Evolutionary conservation across 1,284 basidiomycete genomes (phyloP).

Genomic region (Singerocomus rubriflavus): DNA sequence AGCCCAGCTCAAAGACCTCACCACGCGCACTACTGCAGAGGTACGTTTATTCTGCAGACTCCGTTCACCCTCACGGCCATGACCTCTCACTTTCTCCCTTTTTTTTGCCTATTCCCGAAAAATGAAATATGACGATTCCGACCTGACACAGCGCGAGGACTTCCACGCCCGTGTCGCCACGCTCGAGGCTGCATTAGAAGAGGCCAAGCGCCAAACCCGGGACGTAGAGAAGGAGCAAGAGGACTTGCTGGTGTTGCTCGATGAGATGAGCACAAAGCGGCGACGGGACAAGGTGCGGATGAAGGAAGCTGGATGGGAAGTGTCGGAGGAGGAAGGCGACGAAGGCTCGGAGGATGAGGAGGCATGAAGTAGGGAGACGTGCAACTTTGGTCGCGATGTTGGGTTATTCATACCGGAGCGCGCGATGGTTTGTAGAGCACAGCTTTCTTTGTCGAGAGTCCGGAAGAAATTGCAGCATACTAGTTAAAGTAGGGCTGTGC

Average conservation of each 20-base stretch:
- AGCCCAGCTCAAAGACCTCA: constrained; percentile 45
- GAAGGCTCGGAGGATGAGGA: constrained; percentile 25
- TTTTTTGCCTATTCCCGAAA: not conserved
- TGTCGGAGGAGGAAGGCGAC: constrained; percentile 72
- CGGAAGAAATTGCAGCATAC: too few species aligned
- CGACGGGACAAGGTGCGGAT: constrained; percentile 79
- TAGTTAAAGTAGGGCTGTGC: too few species aligned
- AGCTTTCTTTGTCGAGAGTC: too few species aligned
- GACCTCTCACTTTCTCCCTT: not conserved
- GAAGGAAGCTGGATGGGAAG: constrained; percentile 73
- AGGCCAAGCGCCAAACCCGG: constrained; percentile 60
- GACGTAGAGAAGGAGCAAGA: constrained; percentile 95
- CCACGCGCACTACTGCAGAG: constrained; percentile 37
- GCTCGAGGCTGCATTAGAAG: constrained; percentile 50
- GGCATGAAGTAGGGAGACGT: not conserved
- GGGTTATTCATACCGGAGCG: too few species aligned
- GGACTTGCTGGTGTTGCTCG: constrained; percentile 89
- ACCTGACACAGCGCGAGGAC: constrained; percentile 31
- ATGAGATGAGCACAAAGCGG: constrained; percentile 87
- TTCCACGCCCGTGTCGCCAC: constrained; percentile 42
- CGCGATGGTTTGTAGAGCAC: too few species aligned
- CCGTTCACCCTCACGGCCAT: not conserved
- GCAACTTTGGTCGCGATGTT: too few species aligned
- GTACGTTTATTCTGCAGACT: constrained; percentile 24
- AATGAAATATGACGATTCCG: not conserved